Evolutionary conservation across 2,329 filamentous ascomycete species (phyloP).

Genomic region (Talaromyces pinophilus): DNA sequence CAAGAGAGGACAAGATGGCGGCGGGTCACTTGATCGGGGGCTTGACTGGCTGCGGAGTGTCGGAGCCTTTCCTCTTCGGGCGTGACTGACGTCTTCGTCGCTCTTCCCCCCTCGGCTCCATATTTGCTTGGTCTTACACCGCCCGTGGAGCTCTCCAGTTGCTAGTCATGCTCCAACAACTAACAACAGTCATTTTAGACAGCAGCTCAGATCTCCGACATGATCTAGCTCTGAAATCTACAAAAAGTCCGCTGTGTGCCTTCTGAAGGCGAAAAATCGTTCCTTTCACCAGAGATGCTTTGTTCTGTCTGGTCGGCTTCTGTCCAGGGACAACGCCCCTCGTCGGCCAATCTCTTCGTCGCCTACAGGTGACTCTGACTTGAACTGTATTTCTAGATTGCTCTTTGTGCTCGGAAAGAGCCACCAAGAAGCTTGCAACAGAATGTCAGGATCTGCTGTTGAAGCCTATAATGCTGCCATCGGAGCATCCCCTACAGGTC

Average conservation of each 20-base stretch:
- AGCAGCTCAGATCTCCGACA: not conserved
- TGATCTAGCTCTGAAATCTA: not conserved
- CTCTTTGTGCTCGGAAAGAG: not conserved
- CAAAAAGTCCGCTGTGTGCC: not conserved
- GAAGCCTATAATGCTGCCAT: conserved; percentile 31
- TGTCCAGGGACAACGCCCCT: conserved; percentile 32
- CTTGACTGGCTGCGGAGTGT: conserved; percentile 1
- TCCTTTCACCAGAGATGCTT: conserved; percentile 31
- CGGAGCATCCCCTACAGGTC: conserved; percentile 29
- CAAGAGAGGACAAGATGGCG: not conserved
- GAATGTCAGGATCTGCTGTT: conserved; percentile 26
- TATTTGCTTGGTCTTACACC: not conserved
- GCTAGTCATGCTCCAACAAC: not conserved
- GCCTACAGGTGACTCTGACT: conserved; percentile 26
- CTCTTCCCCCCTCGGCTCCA: conserved; percentile 9
- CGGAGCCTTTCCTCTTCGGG: conserved; percentile 7
- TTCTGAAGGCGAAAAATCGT: not conserved
- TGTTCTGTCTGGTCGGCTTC: conserved; percentile 27
- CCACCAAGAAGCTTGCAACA: conserved; percentile 19
- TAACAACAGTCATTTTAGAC: not conserved
- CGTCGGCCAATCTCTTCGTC: conserved; percentile 29
- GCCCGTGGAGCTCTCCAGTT: conserved; percentile 7
- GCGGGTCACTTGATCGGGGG: conserved; percentile 8
- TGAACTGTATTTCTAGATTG: not conserved
- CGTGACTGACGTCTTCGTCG: conserved; percentile 4